Conservation (phyloP, 2,329 filamentous ascomycete species). For the Trichophyton equinum region DNA sequence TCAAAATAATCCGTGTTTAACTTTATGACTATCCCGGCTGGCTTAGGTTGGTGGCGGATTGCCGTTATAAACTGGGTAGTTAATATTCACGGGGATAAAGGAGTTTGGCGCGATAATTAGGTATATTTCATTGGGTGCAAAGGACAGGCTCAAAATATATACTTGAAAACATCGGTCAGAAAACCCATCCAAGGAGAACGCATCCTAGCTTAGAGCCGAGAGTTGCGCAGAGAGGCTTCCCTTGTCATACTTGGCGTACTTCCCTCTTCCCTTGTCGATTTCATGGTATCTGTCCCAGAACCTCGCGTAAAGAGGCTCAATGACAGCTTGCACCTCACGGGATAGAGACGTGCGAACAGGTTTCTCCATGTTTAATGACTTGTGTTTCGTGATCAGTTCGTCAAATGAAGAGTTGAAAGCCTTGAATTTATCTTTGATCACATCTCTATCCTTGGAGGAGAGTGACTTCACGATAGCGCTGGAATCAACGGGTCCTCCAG, state of each 20-base stretch:
- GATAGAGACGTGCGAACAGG: conserved; percentile 73
- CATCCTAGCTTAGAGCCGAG: conserved; percentile 19
- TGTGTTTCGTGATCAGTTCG: conserved; percentile 72
- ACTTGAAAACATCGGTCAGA: not conserved
- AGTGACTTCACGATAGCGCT: conserved; percentile 72
- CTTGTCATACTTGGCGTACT: conserved; percentile 98
- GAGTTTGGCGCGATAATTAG: not conserved
- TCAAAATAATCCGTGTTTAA: too few relatives aligned
- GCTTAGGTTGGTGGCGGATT: too few relatives aligned
- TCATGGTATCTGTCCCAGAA: conserved; percentile 98
- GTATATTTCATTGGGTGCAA: not conserved
- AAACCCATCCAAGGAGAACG: not conserved
- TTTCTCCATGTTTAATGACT: conserved; percentile 73
- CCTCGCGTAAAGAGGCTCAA: conserved; percentile 84
- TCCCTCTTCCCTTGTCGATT: conserved; percentile 93
- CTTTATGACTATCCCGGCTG: too few relatives aligned
- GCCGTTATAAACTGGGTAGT: too few relatives aligned
- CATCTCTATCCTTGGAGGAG: conserved; percentile 83
- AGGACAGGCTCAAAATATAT: not conserved
- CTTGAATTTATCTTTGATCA: conserved; percentile 91
- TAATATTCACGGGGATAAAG: too few relatives aligned
- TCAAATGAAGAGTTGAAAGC: conserved; percentile 86
- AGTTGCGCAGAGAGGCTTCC: conserved; percentile 55
- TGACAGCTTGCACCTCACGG: conserved; percentile 75
- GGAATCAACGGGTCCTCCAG: conserved; percentile 56